These are phyloP conservation scores for Scytalidium lignicola DNA, from an alignment of 2,329 filamentous ascomycete genomes.

Conservation along the genomic window DNA sequence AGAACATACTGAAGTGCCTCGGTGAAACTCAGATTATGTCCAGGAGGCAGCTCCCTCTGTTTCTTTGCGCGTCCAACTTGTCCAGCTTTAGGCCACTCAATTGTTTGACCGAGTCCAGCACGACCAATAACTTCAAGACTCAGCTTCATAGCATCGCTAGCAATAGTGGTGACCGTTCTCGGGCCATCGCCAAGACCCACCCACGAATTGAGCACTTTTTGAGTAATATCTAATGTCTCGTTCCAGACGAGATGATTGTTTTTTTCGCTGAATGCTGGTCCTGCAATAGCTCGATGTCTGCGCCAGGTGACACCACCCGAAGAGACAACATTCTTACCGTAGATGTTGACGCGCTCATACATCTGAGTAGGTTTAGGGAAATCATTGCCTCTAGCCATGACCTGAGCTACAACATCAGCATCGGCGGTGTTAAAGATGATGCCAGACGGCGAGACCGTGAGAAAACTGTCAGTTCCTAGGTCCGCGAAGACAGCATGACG, in stretches of 20 bases:
- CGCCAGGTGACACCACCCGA: conserved; percentile 22
- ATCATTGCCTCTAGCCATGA: conserved; percentile 17
- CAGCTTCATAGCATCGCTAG: conserved; percentile 55
- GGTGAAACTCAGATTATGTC: not conserved
- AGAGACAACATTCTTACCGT: conserved; percentile 22
- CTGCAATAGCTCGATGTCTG: conserved; percentile 21
- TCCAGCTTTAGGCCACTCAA: conserved; percentile 51
- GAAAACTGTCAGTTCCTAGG: conserved; percentile 45
- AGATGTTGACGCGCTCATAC: conserved; percentile 21
- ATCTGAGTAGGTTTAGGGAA: conserved; percentile 23
- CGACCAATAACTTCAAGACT: conserved; percentile 54
- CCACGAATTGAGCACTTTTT: conserved; percentile 33
- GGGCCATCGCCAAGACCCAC: conserved; percentile 22
- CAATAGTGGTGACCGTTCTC: conserved; percentile 42
- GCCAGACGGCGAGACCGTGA: conserved; percentile 53
- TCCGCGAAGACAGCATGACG: conserved; percentile 12
- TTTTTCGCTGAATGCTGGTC: conserved; percentile 28
- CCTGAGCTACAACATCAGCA: conserved; percentile 43
- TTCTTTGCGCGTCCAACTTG: too few species aligned
- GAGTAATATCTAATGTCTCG: conserved; percentile 42
- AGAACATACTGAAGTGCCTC: conserved; percentile 3
- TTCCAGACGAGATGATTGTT: conserved; percentile 36
- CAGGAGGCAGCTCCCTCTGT: too few species aligned
- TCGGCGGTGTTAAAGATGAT: conserved; percentile 55
- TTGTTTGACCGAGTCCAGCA: conserved; percentile 61